Evolutionary conservation across 306 rosid species (phyloP).

Genomic region (Cicer yamashitae): DNA sequence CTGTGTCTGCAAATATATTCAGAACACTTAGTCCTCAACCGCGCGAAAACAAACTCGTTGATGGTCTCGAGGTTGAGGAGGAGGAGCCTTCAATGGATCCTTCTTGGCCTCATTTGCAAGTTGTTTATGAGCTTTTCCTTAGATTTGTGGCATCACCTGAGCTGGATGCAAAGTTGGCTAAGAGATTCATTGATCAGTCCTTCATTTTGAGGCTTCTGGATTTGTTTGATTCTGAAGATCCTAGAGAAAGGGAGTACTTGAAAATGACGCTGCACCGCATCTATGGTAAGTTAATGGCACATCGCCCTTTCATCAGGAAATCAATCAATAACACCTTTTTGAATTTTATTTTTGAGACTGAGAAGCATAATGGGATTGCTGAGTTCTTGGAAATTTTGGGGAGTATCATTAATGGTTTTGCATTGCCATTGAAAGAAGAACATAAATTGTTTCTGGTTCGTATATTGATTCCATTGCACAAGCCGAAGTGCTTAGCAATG

Average conservation of each 20-base stretch:
- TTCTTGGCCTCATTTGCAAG: conserved; percentile 85
- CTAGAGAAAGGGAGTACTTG: conserved; percentile 74
- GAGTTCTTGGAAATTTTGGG: conserved; percentile 82
- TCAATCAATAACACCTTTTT: conserved; percentile 60
- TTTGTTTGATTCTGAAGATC: conserved; percentile 79
- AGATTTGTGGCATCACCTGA: conserved; percentile 78
- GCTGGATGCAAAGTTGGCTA: conserved; percentile 77
- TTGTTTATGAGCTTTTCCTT: conserved; percentile 77
- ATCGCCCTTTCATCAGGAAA: conserved; percentile 83
- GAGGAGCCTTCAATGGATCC: conserved; percentile 88
- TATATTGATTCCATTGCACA: conserved; percentile 74
- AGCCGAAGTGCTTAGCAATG: conserved; percentile 78
- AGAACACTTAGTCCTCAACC: conserved; percentile 76
- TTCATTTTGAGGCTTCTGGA: conserved; percentile 73
- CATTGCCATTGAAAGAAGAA: conserved; percentile 79
- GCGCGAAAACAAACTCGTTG: conserved; percentile 64
- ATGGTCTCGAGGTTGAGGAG: conserved; percentile 82
- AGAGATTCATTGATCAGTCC: conserved; percentile 69
- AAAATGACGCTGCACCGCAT: conserved; percentile 75
- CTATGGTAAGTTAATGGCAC: conserved; percentile 73
- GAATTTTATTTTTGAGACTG: conserved; percentile 49
- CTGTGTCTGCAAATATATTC: conserved; percentile 74
- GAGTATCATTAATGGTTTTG: conserved; percentile 81
- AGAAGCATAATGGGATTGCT: conserved; percentile 58
- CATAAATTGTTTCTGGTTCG: conserved; percentile 79